These are phyloP conservation scores for Pseudocohnilembus persalinus DNA, from an alignment of 169 alveolate species.

Conservation along the genomic window DNA sequence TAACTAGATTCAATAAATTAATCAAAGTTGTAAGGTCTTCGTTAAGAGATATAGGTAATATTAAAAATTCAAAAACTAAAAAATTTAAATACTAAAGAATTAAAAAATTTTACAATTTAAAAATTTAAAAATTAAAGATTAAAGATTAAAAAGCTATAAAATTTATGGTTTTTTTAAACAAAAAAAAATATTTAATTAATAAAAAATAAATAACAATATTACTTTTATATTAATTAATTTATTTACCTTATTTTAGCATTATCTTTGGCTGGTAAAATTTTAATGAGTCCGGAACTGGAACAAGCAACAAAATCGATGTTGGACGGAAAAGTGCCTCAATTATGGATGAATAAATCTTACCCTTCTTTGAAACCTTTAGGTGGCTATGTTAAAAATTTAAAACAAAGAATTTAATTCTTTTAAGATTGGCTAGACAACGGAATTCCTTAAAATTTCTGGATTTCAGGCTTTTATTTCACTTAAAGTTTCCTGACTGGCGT, in stretches of 20 bases:
- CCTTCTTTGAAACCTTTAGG: conserved; percentile 89
- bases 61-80: no score
- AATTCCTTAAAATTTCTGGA: conserved; percentile 88
- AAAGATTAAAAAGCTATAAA: no score
- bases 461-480: conserved; percentile 91
- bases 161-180: no score
- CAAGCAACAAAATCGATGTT: conserved; percentile 69
- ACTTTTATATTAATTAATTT: background rate
- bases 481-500: conserved; percentile 92
- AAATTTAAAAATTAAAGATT: no score
- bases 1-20: conserved; percentile 87
- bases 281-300: conserved; percentile 88
- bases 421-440: conserved; percentile 89
- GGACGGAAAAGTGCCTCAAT: conserved; percentile 86
- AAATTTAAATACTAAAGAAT: no score
- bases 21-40: conserved; percentile 64
- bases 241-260: background rate
- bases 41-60: conserved; percentile 56
- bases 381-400: conserved; percentile 84
- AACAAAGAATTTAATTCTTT: conserved; percentile 83
- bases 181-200: no score
- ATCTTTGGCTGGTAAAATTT: conserved; percentile 73
- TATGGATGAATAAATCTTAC: conserved; percentile 86
- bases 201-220: no score
- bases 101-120: no score